phyloP scores from a whole-genome alignment of 164 flowering plant species.

The Magnolia sinica region DNA sequence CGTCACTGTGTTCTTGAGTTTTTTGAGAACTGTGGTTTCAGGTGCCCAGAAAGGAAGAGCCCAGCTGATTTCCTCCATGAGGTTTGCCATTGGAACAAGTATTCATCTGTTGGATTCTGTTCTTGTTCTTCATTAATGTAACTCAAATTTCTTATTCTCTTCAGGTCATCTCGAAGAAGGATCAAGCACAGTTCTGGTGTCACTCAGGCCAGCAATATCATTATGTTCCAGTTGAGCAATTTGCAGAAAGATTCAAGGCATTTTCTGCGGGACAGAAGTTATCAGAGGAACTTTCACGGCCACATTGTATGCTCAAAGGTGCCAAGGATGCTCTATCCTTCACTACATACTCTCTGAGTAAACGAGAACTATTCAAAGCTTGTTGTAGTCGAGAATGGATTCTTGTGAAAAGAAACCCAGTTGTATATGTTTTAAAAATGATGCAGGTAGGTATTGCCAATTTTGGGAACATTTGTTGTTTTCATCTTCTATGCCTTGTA shows the following conservation, averaged over 20 bases:
- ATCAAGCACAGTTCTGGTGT: slow-evolving; percentile 53
- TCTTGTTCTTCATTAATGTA: neutral
- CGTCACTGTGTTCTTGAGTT: slow-evolving; percentile 28
- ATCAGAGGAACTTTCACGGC: neutral
- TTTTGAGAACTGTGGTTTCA: slow-evolving; percentile 44
- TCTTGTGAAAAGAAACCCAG: slow-evolving; percentile 41
- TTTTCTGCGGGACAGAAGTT: neutral
- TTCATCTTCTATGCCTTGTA: too few relatives aligned
- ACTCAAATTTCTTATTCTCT: neutral
- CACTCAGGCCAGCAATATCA: neutral
- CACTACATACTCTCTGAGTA: slow-evolving; percentile 26
- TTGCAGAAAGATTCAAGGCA: neutral
- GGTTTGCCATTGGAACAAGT: slow-evolving; percentile 13
- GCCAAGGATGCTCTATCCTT: slow-evolving; percentile 13
- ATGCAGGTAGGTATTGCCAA: slow-evolving; percentile 28
- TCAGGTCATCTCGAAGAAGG: slow-evolving; percentile 44
- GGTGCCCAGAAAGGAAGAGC: slow-evolving; percentile 42
- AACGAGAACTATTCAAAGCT: slow-evolving; percentile 39
- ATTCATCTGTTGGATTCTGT: neutral
- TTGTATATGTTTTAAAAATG: slow-evolving; percentile 34
- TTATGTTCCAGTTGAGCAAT: slow-evolving; percentile 4
- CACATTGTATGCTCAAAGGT: neutral
- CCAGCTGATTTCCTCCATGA: slow-evolving; percentile 50
- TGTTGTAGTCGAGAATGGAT: slow-evolving; percentile 44
- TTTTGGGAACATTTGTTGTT: too few relatives aligned